Evolutionary conservation across 2,329 filamentous ascomycete species (phyloP).

Genomic region (Cladosporium oxysporum): DNA sequence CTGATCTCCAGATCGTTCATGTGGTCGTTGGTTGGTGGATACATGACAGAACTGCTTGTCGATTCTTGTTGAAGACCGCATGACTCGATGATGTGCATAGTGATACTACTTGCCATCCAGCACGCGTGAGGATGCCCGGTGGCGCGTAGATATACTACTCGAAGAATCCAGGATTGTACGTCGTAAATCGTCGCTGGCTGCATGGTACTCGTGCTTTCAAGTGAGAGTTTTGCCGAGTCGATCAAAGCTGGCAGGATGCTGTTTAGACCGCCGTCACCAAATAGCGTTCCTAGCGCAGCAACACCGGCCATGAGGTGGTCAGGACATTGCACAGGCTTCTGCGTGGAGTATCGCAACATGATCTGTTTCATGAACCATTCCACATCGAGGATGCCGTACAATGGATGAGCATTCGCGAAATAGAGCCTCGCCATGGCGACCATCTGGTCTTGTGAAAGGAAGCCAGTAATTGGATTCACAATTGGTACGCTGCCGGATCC

Average conservation of each 20-base stretch:
- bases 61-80: constrained; percentile 50
- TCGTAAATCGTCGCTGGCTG: constrained; percentile 42
- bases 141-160: constrained; percentile 55
- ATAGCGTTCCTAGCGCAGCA: constrained; percentile 57
- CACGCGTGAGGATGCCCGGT: constrained; percentile 56
- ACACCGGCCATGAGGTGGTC: constrained; percentile 53
- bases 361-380: constrained; percentile 31
- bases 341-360: constrained; percentile 28
- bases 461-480: constrained; percentile 42
- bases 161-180: constrained; percentile 56
- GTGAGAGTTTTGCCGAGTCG: constrained; percentile 45
- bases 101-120: constrained; percentile 59
- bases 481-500: constrained; percentile 28
- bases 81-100: constrained; percentile 62
- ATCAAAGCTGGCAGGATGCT: constrained; percentile 29
- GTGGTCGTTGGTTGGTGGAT: constrained; percentile 27
- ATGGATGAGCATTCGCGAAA: constrained; percentile 55
- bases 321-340: constrained; percentile 29
- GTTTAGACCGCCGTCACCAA: constrained; percentile 41
- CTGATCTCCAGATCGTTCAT: constrained; percentile 32
- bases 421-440: constrained; percentile 49
- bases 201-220: constrained; percentile 44
- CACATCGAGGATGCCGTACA: constrained; percentile 54
- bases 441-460: constrained; percentile 54
- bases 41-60: constrained; percentile 30